Conservation (phyloP, 163 green algal species). For the Prototheca wickerhamii region DNA sequence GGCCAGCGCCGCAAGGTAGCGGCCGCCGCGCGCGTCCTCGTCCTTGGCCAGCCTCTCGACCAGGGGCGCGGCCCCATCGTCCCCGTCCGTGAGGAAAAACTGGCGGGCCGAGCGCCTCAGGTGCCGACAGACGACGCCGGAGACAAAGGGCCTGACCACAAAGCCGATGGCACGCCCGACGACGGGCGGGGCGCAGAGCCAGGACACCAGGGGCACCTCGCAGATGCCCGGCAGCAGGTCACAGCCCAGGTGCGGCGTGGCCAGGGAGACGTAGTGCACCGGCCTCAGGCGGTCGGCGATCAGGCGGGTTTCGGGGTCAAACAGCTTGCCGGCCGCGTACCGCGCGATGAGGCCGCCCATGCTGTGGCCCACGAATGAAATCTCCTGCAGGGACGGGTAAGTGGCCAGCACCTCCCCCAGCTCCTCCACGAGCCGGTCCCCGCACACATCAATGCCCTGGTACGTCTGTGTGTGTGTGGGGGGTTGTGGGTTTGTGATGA, state of each 20-base stretch:
- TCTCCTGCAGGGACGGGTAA: slow-evolving; percentile 47
- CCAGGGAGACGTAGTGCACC: slow-evolving; percentile 69
- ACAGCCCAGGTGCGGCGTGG: slow-evolving; percentile 77
- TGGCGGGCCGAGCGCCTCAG: slow-evolving; percentile 48
- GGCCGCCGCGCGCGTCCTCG: slow-evolving; percentile 7
- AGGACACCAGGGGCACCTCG: slow-evolving; percentile 64
- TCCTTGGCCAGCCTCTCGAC: slow-evolving; percentile 56
- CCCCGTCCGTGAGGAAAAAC: slow-evolving; percentile 64
- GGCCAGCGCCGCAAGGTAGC: slow-evolving; percentile 54
- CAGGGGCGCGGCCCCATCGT: slow-evolving; percentile 32
- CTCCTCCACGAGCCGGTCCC: slow-evolving; percentile 60
- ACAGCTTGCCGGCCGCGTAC: slow-evolving; percentile 44
- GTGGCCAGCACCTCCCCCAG: slow-evolving; percentile 37
- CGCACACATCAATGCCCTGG: slow-evolving; percentile 77
- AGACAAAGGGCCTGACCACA: neutral
- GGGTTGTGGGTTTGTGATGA: neutral
- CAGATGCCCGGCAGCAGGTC: slow-evolving; percentile 24
- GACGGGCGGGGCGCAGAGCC: slow-evolving; percentile 22
- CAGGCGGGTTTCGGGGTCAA: slow-evolving; percentile 25
- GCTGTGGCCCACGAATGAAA: slow-evolving; percentile 59
- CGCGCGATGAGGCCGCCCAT: slow-evolving; percentile 64
- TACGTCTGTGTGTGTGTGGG: slow-evolving; percentile 43
- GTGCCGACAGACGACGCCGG: neutral
- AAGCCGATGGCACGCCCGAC: neutral
- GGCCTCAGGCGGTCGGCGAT: slow-evolving; percentile 52